Evolutionary conservation across 2,329 filamentous ascomycete genomes (phyloP).

Genomic region (Ophiostoma pallidulum): DNA sequence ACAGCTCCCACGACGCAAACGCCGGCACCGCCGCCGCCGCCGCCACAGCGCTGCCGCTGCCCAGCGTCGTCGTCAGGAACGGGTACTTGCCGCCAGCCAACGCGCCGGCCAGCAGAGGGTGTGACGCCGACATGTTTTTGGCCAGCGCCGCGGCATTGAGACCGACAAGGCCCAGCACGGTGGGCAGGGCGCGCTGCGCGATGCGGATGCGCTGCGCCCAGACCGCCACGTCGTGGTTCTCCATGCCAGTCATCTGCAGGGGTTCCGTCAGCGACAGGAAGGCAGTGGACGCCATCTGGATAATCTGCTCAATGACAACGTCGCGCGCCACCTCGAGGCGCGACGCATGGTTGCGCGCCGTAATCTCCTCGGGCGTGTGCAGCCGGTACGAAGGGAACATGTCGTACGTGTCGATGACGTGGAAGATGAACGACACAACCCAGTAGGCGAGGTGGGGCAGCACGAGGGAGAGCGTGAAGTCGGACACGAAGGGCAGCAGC

Average conservation of each 20-base stretch:
- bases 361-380: slow-evolving; percentile 86
- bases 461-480: slow-evolving; percentile 68
- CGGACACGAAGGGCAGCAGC: slow-evolving; percentile 67
- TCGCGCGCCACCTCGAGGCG: slow-evolving; percentile 81
- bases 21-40: slow-evolving; percentile 52
- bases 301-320: slow-evolving; percentile 82
- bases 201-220: slow-evolving; percentile 80
- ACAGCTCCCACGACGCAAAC: slow-evolving; percentile 77
- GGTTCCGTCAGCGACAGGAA: slow-evolving; percentile 63
- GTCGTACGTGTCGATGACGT: slow-evolving; percentile 76
- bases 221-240: slow-evolving; percentile 77
- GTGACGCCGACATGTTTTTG: slow-evolving; percentile 59
- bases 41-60: background rate
- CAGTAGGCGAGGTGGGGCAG: slow-evolving; percentile 82
- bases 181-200: slow-evolving; percentile 68
- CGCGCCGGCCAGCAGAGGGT: slow-evolving; percentile 65
- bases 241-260: slow-evolving; percentile 62
- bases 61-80: slow-evolving; percentile 43
- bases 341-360: slow-evolving; percentile 77
- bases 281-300: slow-evolving; percentile 68
- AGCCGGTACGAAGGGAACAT: slow-evolving; percentile 84
- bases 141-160: slow-evolving; percentile 68
- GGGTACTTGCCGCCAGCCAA: slow-evolving; percentile 78
- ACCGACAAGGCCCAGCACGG: slow-evolving; percentile 60
- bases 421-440: slow-evolving; percentile 75